Percentiles rank a stretch among this genome's conserved stretches.
Evolutionary conservation across 352 stramenopile genomes (phyloP).

Genomic region (Globisporangium yorkense): DNA sequence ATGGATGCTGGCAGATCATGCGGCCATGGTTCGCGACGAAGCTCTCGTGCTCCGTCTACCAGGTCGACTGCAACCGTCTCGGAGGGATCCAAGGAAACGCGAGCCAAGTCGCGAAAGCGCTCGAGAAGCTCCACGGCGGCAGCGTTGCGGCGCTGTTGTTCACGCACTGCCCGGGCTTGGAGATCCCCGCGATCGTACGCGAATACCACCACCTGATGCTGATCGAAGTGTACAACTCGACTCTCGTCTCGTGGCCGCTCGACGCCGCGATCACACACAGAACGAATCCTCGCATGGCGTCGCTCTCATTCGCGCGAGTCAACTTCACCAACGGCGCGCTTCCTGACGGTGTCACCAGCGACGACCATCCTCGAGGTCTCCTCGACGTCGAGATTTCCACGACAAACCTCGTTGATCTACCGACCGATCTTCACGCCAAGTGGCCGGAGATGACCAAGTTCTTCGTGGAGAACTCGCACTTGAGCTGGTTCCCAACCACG

Average conservation of each 20-base stretch:
- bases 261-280: constrained; percentile 36
- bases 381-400: constrained; percentile 25
- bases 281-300: constrained; percentile 29
- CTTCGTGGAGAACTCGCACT: constrained; percentile 18
- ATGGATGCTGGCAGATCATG: constrained; percentile 17
- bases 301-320: constrained; percentile 21
- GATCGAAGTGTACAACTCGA: constrained; percentile 54
- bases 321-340: constrained; percentile 45
- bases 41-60: constrained; percentile 26
- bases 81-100: constrained; percentile 1
- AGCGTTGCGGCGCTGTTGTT: constrained; percentile 36
- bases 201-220: constrained; percentile 35
- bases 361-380: constrained; percentile 7
- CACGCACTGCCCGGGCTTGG: constrained; percentile 33
- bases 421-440: constrained; percentile 14
- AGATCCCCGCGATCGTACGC: constrained; percentile 23
- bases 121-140: constrained; percentile 19
- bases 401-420: constrained; percentile 22
- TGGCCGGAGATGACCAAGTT: constrained; percentile 19
- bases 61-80: constrained; percentile 28
- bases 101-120: constrained; percentile 4
- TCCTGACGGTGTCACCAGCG: constrained; percentile 23
- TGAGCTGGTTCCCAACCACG: constrained; percentile 2
- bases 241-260: constrained; percentile 25
- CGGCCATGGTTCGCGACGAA: constrained; percentile 27